Percentiles rank a stretch among this genome's conserved stretches.
Evolutionary conservation across 305 asterid species (phyloP).

Genomic region (Fraxinus velutina): DNA sequence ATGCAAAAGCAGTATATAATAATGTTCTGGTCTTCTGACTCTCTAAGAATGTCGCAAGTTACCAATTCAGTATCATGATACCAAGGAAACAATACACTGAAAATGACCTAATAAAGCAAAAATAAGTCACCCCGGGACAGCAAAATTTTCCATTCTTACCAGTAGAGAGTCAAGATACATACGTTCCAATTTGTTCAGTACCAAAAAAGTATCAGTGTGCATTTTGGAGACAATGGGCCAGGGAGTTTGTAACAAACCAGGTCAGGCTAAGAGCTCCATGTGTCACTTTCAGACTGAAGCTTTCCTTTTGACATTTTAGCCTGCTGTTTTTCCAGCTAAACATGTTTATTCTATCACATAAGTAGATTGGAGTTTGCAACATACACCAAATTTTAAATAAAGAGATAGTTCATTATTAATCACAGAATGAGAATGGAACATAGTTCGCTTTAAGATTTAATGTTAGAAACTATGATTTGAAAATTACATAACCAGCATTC

Average conservation of each 20-base stretch:
- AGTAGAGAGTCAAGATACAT: not conserved
- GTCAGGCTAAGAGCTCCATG: not conserved
- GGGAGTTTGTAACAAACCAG: not conserved
- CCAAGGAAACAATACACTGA: not conserved
- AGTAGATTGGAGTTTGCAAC: not conserved
- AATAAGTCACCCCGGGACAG: not conserved
- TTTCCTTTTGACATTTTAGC: not conserved
- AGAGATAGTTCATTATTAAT: not conserved
- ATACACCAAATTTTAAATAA: not conserved
- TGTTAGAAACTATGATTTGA: not conserved
- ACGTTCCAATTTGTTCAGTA: not conserved
- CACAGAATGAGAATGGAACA: not conserved
- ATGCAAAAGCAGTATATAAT: not conserved
- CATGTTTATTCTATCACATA: not conserved
- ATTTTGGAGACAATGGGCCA: not conserved
- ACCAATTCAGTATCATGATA: not conserved
- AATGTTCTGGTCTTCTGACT: not conserved
- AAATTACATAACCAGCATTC: not conserved
- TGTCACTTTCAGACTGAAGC: not conserved
- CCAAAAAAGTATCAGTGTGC: not conserved
- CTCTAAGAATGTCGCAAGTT: not conserved
- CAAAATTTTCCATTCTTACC: not conserved
- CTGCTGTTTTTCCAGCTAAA: not conserved
- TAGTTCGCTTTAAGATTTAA: not conserved
- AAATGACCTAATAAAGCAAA: not conserved